A percentile compares a stretch with the other conserved stretches of the same genome.
phyloP scores from a whole-genome alignment of 257 asterid species.

The Solanum ossicruentum region DNA sequence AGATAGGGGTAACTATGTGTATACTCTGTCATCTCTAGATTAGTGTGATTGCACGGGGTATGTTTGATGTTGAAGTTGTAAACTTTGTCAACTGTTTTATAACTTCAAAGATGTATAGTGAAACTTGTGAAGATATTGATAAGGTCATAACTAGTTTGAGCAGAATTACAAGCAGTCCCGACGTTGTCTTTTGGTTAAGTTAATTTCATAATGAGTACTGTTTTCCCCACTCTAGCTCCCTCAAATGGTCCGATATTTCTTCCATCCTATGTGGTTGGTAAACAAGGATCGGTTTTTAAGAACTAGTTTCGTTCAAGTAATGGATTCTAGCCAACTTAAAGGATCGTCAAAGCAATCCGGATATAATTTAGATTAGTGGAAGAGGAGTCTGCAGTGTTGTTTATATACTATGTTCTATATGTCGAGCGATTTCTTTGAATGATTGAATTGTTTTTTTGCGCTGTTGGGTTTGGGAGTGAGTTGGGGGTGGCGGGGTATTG shows the following conservation, averaged over 20 bases:
- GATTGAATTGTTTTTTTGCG: neutral
- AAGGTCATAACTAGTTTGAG: neutral
- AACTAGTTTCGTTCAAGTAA: neutral
- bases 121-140: neutral
- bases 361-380: neutral
- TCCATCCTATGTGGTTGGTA: neutral
- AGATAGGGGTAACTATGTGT: neutral
- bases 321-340: neutral
- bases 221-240: neutral
- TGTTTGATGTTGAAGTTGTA: neutral
- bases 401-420: neutral
- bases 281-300: neutral
- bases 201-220: neutral
- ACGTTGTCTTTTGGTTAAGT: neutral
- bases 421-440: neutral
- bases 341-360: neutral
- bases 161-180: neutral
- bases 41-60: too few species aligned
- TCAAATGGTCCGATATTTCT: neutral
- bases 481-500: neutral
- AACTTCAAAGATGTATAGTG: neutral
- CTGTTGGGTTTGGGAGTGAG: too few species aligned
- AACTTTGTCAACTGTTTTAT: neutral
- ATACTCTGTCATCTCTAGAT: neutral
- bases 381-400: neutral